Evolutionary conservation across 495 filamentous ascomycete species (phyloP).

Genomic region (Aspergillus nidulans): DNA sequence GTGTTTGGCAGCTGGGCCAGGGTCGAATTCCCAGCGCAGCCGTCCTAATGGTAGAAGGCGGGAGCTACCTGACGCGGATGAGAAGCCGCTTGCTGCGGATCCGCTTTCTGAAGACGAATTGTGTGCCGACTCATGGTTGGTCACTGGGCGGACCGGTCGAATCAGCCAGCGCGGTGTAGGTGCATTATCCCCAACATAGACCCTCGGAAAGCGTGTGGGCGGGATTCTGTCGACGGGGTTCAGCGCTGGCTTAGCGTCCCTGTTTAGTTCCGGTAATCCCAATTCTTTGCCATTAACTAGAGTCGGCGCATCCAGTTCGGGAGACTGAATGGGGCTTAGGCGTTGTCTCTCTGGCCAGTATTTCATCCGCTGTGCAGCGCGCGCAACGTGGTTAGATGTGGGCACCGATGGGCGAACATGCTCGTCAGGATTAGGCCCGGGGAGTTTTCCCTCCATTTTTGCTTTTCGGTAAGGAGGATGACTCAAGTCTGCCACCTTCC

Average conservation of each 20-base stretch:
- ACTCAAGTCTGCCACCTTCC: background rate
- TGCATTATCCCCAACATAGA: background rate
- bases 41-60: background rate
- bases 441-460: background rate
- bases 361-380: background rate
- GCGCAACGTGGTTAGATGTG: background rate
- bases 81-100: background rate
- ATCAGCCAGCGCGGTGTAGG: conserved; percentile 6
- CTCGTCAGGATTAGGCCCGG: background rate
- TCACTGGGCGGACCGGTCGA: background rate
- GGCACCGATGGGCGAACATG: background rate
- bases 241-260: background rate
- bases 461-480: background rate
- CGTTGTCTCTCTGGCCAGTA: background rate
- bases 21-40: conserved; percentile 26
- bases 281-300: background rate
- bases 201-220: background rate
- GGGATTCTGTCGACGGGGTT: background rate
- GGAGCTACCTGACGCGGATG: background rate
- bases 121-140: background rate
- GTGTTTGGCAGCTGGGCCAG: conserved; percentile 12
- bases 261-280: background rate
- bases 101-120: background rate
- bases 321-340: background rate
- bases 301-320: background rate